Evolutionary conservation across 768 basidiomycete genomes (phyloP).

Genomic region (Boletus patriciae): DNA sequence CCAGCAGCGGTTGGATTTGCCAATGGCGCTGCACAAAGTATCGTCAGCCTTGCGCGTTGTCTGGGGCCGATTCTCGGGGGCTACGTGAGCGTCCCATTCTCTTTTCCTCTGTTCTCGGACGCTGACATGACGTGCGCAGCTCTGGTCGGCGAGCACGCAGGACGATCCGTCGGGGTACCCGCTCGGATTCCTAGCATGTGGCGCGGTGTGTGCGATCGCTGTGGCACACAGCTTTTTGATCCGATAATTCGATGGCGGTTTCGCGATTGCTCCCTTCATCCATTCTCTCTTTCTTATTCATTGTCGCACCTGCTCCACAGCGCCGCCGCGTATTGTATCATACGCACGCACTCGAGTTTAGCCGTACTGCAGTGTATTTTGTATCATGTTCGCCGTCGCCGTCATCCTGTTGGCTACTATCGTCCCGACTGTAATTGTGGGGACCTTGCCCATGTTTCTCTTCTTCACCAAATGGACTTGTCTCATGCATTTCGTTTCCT

Average conservation of each 20-base stretch:
- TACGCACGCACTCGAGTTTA: background rate
- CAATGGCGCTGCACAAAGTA: conserved; percentile 95
- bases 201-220: conserved; percentile 58
- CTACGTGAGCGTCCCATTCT: conserved; percentile 48
- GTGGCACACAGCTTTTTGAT: conserved; percentile 76
- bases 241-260: conserved; percentile 53
- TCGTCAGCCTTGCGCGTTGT: conserved; percentile 91
- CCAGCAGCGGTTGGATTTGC: conserved; percentile 86
- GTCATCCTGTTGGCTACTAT: background rate
- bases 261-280: background rate
- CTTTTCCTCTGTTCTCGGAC: background rate
- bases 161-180: conserved; percentile 71
- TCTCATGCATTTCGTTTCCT: background rate
- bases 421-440: background rate
- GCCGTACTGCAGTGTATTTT: background rate
- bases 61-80: conserved; percentile 84
- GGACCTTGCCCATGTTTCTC: background rate
- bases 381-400: background rate
- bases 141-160: conserved; percentile 73
- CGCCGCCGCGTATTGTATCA: background rate
- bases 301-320: background rate
- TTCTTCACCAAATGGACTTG: background rate
- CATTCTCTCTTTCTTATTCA: background rate
- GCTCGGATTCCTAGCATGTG: conserved; percentile 69
- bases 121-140: conserved; percentile 36